Percentiles rank a stretch among this genome's conserved stretches.
phyloP scores from a whole-genome alignment of 2,329 filamentous ascomycete genomes.

The Hymenotorrendiella dingleyae region DNA sequence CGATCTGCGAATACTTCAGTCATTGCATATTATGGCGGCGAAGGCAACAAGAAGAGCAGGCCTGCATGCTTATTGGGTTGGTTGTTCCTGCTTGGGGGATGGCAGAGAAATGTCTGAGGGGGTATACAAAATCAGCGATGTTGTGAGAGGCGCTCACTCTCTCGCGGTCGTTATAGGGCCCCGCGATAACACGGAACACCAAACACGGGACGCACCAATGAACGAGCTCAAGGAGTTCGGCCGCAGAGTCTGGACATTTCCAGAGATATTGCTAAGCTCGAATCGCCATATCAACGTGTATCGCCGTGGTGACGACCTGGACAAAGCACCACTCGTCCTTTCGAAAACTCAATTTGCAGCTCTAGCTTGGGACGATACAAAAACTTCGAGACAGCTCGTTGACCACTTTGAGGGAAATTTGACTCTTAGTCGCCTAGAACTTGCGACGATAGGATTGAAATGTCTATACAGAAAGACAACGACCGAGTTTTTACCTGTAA shows the following conservation, averaged over 20 bases:
- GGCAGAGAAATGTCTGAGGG: conserved; percentile 6
- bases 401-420: conserved; percentile 28
- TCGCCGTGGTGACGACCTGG: background rate
- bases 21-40: conserved; percentile 1
- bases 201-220: background rate
- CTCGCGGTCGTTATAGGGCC: conserved; percentile 10
- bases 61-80: conserved; percentile 11
- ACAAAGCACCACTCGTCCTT: background rate
- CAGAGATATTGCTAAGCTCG: conserved; percentile 8
- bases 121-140: conserved; percentile 18
- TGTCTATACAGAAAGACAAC: conserved; percentile 17
- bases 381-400: conserved; percentile 13
- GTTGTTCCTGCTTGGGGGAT: conserved; percentile 3
- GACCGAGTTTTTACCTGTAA: conserved; percentile 4
- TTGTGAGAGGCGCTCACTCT: conserved; percentile 13
- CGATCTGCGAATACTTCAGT: too few relatives aligned
- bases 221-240: conserved; percentile 5
- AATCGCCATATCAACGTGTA: conserved; percentile 2
- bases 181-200: conserved; percentile 5
- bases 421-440: conserved; percentile 25
- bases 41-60: conserved; percentile 1
- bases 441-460: conserved; percentile 23
- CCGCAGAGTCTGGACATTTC: conserved; percentile 13
- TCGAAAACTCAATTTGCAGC: conserved; percentile 12
- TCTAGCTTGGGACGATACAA: conserved; percentile 4